Percentiles rank a stretch among this genome's conserved stretches.
Conservation (phyloP, 2,329 filamentous ascomycete genomes). For the Penicillium olsonii region DNA sequence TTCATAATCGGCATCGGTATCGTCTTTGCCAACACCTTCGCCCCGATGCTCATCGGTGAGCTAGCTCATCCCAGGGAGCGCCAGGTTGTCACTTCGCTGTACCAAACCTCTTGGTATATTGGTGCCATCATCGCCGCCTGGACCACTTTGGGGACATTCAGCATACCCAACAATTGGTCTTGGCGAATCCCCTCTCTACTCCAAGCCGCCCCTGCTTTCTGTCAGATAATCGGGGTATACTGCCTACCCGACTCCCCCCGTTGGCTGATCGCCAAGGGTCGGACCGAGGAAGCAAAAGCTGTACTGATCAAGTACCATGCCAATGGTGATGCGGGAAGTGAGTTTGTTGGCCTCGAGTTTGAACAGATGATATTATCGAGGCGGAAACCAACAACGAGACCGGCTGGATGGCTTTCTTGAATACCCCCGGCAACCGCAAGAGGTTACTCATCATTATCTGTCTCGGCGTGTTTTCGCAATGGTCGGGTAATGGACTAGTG, state of each 20-base stretch:
- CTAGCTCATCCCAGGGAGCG: slow-evolving; percentile 53
- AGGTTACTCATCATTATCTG: slow-evolving; percentile 54
- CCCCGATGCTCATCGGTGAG: slow-evolving; percentile 45
- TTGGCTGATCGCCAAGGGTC: background rate
- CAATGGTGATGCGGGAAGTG: background rate
- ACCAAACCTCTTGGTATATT: slow-evolving; percentile 54
- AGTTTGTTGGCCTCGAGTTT: background rate
- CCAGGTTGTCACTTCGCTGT: slow-evolving; percentile 51
- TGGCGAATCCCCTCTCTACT: slow-evolving; percentile 67
- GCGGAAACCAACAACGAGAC: slow-evolving; percentile 11
- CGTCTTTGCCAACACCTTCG: slow-evolving; percentile 13
- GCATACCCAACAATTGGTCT: slow-evolving; percentile 38
- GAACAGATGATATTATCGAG: background rate
- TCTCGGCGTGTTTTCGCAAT: slow-evolving; percentile 59
- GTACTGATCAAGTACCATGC: background rate
- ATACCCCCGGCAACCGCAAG: slow-evolving; percentile 51
- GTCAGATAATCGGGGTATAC: slow-evolving; percentile 44
- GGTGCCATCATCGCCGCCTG: slow-evolving; percentile 51
- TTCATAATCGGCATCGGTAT: background rate
- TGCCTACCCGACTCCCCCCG: background rate
- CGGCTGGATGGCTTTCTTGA: slow-evolving; percentile 15
- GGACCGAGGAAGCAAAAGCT: background rate
- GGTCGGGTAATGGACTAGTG: slow-evolving; percentile 53
- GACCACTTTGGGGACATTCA: slow-evolving; percentile 18
- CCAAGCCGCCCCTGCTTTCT: slow-evolving; percentile 61